phyloP scores from a whole-genome alignment of 164 flowering plant genomes.

The Piper longum region DNA sequence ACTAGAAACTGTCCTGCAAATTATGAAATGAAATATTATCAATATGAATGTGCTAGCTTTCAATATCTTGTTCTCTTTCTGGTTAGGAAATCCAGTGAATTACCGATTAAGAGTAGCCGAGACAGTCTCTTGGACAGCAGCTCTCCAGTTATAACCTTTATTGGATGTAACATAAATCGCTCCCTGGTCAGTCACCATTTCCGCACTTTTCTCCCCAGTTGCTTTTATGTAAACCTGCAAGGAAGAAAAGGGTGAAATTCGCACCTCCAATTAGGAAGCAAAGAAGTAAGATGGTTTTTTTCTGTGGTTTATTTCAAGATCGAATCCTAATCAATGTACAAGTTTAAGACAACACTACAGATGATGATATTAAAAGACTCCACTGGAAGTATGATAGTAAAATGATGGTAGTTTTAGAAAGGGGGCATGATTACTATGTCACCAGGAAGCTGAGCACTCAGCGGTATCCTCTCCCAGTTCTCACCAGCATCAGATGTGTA shows the following conservation, averaged over 20 bases:
- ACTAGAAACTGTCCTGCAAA: constrained; percentile 98
- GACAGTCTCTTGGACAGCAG: constrained; percentile 94
- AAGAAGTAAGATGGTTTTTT: too few species aligned
- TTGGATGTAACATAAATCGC: constrained; percentile 89
- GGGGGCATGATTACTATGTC: constrained; percentile 47
- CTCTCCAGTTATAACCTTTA: constrained; percentile 92
- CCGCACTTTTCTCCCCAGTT: constrained; percentile 87
- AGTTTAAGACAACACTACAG: too few species aligned
- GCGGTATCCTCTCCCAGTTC: constrained; percentile 81
- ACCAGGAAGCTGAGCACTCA: constrained; percentile 94
- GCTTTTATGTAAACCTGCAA: constrained; percentile 84
- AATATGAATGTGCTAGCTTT: too few species aligned
- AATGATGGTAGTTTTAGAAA: background rate
- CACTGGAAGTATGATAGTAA: too few species aligned
- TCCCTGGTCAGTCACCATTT: constrained; percentile 96
- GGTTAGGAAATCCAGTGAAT: too few species aligned
- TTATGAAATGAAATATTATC: background rate
- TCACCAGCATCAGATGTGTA: constrained; percentile 85
- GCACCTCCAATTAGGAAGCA: too few species aligned
- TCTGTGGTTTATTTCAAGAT: too few species aligned
- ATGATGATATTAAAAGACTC: too few species aligned
- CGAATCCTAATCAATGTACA: too few species aligned
- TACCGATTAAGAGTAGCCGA: constrained; percentile 96
- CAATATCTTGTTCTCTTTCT: too few species aligned
- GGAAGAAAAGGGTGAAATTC: background rate